Evolutionary conservation across 164 flowering plant species (phyloP).

Genomic region (Cinnamomum micranthum): DNA sequence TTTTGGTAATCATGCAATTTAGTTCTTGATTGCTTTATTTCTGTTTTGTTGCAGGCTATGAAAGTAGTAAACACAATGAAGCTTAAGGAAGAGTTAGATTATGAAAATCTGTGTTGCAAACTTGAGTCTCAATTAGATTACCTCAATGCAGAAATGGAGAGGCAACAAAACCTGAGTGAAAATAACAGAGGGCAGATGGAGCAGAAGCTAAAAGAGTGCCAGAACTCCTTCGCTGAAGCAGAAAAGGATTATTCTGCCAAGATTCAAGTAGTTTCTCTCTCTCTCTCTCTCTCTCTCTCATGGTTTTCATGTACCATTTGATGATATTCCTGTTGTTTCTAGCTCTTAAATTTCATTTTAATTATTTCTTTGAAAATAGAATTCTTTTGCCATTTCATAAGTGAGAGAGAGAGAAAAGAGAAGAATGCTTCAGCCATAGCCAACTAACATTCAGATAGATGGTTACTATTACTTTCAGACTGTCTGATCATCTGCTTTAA

Average conservation of each 20-base stretch:
- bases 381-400: not conserved
- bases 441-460: no score
- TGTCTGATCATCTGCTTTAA: no score
- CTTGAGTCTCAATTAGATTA: slow-evolving; percentile 71
- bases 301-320: not conserved
- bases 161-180: slow-evolving; percentile 55
- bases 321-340: not conserved
- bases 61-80: slow-evolving; percentile 72
- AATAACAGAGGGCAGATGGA: slow-evolving; percentile 43
- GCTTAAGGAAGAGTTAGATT: slow-evolving; percentile 89
- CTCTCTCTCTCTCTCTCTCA: not conserved
- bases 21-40: no score
- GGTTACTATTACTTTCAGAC: no score
- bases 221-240: slow-evolving; percentile 48
- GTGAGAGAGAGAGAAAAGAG: not conserved
- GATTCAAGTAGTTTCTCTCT: slow-evolving; percentile 56
- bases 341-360: not conserved
- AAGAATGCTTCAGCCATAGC: not conserved
- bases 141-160: slow-evolving; percentile 73
- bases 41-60: slow-evolving; percentile 63
- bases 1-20: no score
- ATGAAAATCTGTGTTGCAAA: slow-evolving; percentile 77
- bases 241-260: slow-evolving; percentile 47
- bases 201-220: slow-evolving; percentile 42
- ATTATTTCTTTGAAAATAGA: not conserved